phyloP scores from a whole-genome alignment of 208 protist species.

The Trypanosoma rangeli region DNA sequence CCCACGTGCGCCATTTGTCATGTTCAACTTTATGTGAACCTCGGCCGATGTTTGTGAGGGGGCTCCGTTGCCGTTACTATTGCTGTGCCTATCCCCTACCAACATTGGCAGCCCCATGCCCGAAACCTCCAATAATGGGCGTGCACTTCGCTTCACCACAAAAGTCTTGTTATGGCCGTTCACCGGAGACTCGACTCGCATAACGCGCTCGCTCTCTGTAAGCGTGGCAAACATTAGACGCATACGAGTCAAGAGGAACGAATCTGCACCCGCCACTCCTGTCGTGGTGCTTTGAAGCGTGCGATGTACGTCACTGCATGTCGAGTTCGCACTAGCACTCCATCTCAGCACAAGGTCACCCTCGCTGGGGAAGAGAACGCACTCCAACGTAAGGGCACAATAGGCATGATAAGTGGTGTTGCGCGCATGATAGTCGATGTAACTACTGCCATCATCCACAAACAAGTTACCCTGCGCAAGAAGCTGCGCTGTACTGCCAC shows the following conservation, averaged over 20 bases:
- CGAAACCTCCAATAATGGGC: background rate
- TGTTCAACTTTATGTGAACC: no score
- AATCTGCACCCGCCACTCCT: background rate
- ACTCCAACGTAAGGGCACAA: slow-evolving; percentile 10
- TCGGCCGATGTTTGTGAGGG: no score
- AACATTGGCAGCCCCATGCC: background rate
- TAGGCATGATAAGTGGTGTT: background rate
- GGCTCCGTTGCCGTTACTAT: background rate
- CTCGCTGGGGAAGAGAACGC: background rate
- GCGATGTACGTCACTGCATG: background rate
- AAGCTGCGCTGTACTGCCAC: background rate
- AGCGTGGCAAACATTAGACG: slow-evolving; percentile 20
- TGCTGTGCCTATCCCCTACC: background rate
- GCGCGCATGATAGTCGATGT: slow-evolving; percentile 7
- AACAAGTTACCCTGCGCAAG: slow-evolving; percentile 46
- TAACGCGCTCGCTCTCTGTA: slow-evolving; percentile 4
- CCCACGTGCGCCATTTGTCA: no score
- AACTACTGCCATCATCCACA: slow-evolving; percentile 53
- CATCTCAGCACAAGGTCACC: background rate
- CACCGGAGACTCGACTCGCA: background rate
- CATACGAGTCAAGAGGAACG: slow-evolving; percentile 18
- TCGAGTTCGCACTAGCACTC: background rate
- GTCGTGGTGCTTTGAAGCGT: background rate
- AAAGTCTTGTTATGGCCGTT: background rate
- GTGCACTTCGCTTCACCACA: background rate